phyloP scores from a whole-genome alignment of 1,284 basidiomycete species.

The Athelia sp. region DNA sequence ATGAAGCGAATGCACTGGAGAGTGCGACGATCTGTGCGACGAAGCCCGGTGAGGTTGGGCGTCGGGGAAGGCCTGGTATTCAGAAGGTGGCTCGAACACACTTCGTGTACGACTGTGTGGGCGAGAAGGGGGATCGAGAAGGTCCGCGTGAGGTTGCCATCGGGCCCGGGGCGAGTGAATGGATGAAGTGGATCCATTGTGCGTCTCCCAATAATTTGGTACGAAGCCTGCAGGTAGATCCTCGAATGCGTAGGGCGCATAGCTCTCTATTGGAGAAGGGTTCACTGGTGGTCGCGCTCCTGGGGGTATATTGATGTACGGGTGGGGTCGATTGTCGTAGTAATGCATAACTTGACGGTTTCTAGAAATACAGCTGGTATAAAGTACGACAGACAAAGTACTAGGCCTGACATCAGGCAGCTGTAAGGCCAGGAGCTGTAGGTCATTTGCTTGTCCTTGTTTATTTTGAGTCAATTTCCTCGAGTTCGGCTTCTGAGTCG shows the following conservation, averaged over 20 bases:
- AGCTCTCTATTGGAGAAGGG: constrained; percentile 22
- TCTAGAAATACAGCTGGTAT: no score
- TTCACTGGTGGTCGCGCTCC: constrained; percentile 26
- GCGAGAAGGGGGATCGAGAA: constrained; percentile 25
- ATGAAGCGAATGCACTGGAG: constrained; percentile 26
- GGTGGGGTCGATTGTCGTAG: constrained; percentile 21
- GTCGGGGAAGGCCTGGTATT: constrained; percentile 41
- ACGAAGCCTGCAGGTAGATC: constrained; percentile 12
- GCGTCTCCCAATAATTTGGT: constrained; percentile 18
- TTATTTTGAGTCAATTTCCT: no score
- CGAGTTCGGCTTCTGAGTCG: no score
- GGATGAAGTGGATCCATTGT: constrained; percentile 24
- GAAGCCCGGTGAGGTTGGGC: constrained; percentile 45
- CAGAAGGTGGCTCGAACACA: constrained; percentile 10
- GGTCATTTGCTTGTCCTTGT: no score
- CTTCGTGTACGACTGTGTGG: constrained; percentile 27
- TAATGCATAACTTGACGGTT: not conserved
- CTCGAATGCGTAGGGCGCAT: constrained; percentile 20
- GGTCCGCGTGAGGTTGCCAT: constrained; percentile 19
- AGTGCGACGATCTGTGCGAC: constrained; percentile 32
- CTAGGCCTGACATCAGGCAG: no score
- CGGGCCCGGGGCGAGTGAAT: constrained; percentile 15
- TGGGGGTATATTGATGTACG: constrained; percentile 35
- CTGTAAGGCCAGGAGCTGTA: no score
- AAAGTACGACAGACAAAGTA: no score